These are phyloP conservation scores for Yamadazyma triangularis DNA, from an alignment of 1,139 yeast genomes.

Conservation along the genomic window DNA sequence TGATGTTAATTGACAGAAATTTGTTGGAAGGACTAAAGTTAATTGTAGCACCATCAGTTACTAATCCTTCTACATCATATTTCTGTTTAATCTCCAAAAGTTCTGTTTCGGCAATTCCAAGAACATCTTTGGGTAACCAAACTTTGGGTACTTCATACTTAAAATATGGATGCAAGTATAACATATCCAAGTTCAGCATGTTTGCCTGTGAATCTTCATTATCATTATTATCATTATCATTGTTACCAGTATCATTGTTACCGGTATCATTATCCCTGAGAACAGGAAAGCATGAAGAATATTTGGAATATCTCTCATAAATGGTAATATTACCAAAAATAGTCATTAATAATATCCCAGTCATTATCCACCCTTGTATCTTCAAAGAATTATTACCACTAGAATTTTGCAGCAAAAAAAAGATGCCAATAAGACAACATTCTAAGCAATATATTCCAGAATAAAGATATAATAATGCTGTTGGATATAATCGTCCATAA, in stretches of 20 bases:
- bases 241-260: background rate
- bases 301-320: slow-evolving; percentile 23
- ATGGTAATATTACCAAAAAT: slow-evolving; percentile 30
- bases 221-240: slow-evolving; percentile 1
- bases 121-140: slow-evolving; percentile 31
- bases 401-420: slow-evolving; percentile 52
- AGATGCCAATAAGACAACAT: slow-evolving; percentile 69
- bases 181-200: slow-evolving; percentile 18
- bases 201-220: background rate
- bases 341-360: slow-evolving; percentile 33
- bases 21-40: slow-evolving; percentile 13
- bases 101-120: slow-evolving; percentile 14
- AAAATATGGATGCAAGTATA: slow-evolving; percentile 31
- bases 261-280: slow-evolving; percentile 13
- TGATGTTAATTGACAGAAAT: slow-evolving; percentile 16
- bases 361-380: slow-evolving; percentile 45
- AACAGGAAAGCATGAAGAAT: slow-evolving; percentile 28
- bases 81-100: slow-evolving; percentile 7
- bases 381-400: slow-evolving; percentile 29
- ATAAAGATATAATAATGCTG: slow-evolving; percentile 69
- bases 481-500: slow-evolving; percentile 65
- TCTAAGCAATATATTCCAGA: slow-evolving; percentile 80
- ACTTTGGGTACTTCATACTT: slow-evolving; percentile 28
- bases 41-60: slow-evolving; percentile 26
- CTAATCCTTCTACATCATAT: slow-evolving; percentile 18